phyloP scores from a whole-genome alignment of 257 asterid genomes.

The Coffea canephora region DNA sequence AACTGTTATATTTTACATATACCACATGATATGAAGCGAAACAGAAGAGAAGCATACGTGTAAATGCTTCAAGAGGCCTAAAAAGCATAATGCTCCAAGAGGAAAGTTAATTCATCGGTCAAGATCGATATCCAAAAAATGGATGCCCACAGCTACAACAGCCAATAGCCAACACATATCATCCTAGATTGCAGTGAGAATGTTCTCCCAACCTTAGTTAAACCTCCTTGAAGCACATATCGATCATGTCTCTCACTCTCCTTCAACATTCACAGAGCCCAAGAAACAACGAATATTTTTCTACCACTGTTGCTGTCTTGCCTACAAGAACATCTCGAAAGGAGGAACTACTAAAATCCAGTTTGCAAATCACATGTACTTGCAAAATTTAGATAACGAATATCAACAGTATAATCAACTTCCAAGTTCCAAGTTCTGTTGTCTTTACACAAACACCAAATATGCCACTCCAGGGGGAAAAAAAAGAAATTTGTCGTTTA shows the following conservation, averaged over 20 bases:
- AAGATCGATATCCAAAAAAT: not conserved
- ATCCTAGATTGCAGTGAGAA: slow-evolving; percentile 8
- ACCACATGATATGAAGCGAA: too few relatives aligned
- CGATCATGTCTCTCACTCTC: not conserved
- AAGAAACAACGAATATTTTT: not conserved
- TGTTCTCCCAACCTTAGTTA: not conserved
- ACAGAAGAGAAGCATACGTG: not conserved
- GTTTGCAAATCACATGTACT: not conserved
- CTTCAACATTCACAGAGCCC: slow-evolving; percentile 2
- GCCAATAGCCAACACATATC: not conserved
- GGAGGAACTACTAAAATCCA: not conserved
- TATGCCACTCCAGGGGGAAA: too few relatives aligned
- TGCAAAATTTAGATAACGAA: too few relatives aligned
- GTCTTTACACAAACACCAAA: too few relatives aligned
- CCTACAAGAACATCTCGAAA: not conserved
- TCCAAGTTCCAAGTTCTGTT: not conserved
- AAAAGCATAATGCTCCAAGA: not conserved
- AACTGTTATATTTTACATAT: too few relatives aligned
- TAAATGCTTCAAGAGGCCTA: not conserved
- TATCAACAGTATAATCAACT: not conserved
- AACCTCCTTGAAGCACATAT: not conserved
- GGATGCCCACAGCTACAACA: not conserved
- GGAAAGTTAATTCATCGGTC: not conserved
- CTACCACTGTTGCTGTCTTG: not conserved
- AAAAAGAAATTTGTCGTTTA: too few relatives aligned